Conservation (phyloP, 345 rosid species). For the Gossypium raimondii region DNA sequence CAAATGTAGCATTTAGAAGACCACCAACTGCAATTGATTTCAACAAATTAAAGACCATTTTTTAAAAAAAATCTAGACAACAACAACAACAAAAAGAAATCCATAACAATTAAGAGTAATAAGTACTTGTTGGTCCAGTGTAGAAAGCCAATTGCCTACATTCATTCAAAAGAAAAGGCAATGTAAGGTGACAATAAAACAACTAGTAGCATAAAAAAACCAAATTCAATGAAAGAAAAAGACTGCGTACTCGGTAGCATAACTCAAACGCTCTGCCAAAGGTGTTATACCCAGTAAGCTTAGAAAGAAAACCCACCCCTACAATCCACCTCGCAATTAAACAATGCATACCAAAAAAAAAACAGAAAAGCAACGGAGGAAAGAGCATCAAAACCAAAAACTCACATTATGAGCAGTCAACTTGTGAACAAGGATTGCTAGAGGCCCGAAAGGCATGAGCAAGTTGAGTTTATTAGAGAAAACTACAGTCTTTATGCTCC, state of each 20-base stretch:
- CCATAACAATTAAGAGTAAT: neutral
- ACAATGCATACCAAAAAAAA: slow-evolving; percentile 6
- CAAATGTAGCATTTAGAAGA: slow-evolving; percentile 89
- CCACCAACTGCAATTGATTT: slow-evolving; percentile 66
- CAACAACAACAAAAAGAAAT: neutral
- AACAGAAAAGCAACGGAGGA: neutral
- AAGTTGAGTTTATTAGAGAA: slow-evolving; percentile 83
- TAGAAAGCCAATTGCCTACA: slow-evolving; percentile 80
- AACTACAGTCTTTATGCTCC: slow-evolving; percentile 59
- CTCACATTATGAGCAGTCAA: slow-evolving; percentile 63
- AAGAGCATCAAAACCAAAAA: neutral
- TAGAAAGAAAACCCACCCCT: slow-evolving; percentile 85
- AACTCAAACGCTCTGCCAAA: slow-evolving; percentile 95
- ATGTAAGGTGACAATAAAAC: slow-evolving; percentile 21
- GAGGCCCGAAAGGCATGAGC: slow-evolving; percentile 85
- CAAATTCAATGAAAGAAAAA: slow-evolving; percentile 11
- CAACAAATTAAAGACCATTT: slow-evolving; percentile 9
- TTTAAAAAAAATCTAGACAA: neutral
- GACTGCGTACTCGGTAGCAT: slow-evolving; percentile 83
- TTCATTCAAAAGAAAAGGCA: slow-evolving; percentile 18
- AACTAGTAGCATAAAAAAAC: neutral
- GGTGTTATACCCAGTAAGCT: slow-evolving; percentile 87
- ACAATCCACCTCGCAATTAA: slow-evolving; percentile 27
- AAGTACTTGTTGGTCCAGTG: slow-evolving; percentile 85
- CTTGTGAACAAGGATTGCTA: slow-evolving; percentile 61